Conservation (phyloP, 73 alveolate species). For the Durusdinium trenchii region DNA sequence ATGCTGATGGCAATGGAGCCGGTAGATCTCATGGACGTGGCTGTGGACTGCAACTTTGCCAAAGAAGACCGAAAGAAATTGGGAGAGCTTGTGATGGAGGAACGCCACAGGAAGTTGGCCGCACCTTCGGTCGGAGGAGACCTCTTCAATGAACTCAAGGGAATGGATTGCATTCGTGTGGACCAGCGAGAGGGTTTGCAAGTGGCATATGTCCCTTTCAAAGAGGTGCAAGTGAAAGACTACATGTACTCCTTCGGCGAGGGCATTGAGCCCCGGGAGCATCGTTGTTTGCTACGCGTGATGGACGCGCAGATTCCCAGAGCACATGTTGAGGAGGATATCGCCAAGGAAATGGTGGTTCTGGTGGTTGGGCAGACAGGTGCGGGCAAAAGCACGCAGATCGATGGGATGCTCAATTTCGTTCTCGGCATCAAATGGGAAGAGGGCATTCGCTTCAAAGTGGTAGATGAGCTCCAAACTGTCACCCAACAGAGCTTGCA, state of each 20-base stretch:
- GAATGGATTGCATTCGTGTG: background rate
- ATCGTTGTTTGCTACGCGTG: slow-evolving; percentile 38
- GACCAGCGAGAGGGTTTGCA: background rate
- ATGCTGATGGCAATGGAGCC: slow-evolving; percentile 24
- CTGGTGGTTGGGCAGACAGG: slow-evolving; percentile 82
- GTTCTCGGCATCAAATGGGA: slow-evolving; percentile 49
- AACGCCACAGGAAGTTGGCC: background rate
- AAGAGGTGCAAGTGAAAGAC: background rate
- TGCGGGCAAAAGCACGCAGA: slow-evolving; percentile 69
- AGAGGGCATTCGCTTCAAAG: slow-evolving; percentile 29
- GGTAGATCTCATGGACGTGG: slow-evolving; percentile 25
- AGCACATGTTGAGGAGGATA: background rate
- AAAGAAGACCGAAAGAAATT: slow-evolving; percentile 58
- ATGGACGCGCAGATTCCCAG: slow-evolving; percentile 64
- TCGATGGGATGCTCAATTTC: slow-evolving; percentile 71
- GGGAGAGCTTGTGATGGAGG: slow-evolving; percentile 29
- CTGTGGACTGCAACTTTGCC: slow-evolving; percentile 53
- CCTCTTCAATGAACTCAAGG: background rate
- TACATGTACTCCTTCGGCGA: slow-evolving; percentile 46
- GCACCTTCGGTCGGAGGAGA: slow-evolving; percentile 29
- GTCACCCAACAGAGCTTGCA: slow-evolving; percentile 10
- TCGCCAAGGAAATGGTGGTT: slow-evolving; percentile 2
- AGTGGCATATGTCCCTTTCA: background rate
- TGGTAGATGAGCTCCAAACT: slow-evolving; percentile 49
- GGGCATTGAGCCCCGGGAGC: slow-evolving; percentile 31